Evolutionary conservation across 139 green algal genomes (phyloP).

Genomic region (Tetradesmus obliquus): DNA sequence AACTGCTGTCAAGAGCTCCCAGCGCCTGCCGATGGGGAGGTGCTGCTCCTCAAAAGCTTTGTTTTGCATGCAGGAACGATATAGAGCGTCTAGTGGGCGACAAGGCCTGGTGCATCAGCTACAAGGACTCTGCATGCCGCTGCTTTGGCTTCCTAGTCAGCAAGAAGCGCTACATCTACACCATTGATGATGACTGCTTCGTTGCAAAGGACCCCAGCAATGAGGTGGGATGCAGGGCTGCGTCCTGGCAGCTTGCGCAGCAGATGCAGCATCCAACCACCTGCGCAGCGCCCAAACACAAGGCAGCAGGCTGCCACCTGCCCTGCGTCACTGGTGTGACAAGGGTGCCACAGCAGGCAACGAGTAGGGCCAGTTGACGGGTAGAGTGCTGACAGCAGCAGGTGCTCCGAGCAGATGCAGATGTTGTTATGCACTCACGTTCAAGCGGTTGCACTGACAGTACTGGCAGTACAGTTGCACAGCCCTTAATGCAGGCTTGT

Average conservation of each 20-base stretch:
- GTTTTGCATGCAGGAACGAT: constrained; percentile 71
- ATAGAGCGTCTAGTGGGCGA: constrained; percentile 96
- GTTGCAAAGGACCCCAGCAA: constrained; percentile 79
- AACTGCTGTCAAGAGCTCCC: neutral
- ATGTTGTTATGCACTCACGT: too few species aligned
- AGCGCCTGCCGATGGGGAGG: neutral
- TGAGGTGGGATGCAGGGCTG: constrained; percentile 1
- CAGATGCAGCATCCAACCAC: neutral
- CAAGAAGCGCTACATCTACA: constrained; percentile 98
- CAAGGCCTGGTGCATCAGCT: constrained; percentile 96
- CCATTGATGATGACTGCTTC: constrained; percentile 98
- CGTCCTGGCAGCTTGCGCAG: neutral
- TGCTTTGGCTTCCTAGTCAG: constrained; percentile 97
- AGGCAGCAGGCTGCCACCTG: too few species aligned
- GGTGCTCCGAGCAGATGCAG: too few species aligned
- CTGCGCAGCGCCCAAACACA: too few species aligned
- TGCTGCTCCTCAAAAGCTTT: too few species aligned
- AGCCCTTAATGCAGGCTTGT: too few species aligned
- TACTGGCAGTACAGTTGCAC: too few species aligned
- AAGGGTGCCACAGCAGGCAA: too few species aligned
- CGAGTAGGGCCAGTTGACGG: too few species aligned
- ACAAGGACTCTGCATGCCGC: constrained; percentile 95
- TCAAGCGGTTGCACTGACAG: too few species aligned
- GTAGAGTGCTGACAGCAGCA: too few species aligned
- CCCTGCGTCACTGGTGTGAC: too few species aligned